Base-by-base conservation (phyloP, 768 basidiomycete genomes). In the Rhodocollybia butyracea region DNA sequence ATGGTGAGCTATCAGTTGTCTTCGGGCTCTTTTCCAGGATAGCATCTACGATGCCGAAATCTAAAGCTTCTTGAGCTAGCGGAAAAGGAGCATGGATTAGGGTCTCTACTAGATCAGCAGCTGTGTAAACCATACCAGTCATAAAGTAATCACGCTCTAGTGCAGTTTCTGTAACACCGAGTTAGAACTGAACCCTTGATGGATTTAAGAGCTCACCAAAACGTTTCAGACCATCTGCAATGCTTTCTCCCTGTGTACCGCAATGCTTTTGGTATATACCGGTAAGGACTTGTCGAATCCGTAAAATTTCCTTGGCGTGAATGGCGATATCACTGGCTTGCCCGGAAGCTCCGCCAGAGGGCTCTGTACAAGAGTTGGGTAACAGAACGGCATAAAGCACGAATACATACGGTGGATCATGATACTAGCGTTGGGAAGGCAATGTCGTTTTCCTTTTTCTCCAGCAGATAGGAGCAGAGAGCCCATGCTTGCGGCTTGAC, bases 281-380 rank as follows among this genome's bases (percentile, higher is more conserved):
- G 19, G 95, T 97, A 51, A 98, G 75, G 3, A 87, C 69, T 58
- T 89, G 82, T 41, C 95, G 81, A 59, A 95, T 87, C 39, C 94
- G 86, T 26, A 98, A 79, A 64, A 98, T 98, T 73, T 98, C 94
- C 68, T 89, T 91, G 3, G 96, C 96, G 66, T 96, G 93, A 59
- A 96, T 95, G n/a, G 94, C 92, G 61, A 98, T 96, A 71, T 98
- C 96, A 38, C 88, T 88, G 21, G 96, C 96, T 68, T 96, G 94
- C 3, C 96, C 96, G 29, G 90, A 89, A 42, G 94, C 94, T 36
- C 95, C 96, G 53, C 96, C 96, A 32, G 94, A 96, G 0, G 96
- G 96, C 71, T 98, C 95, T 97, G 73, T 51, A 56, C 38, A 46
- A 17, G 51, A 56, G 46, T 41, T 54, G n/a, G 58, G 21, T 53